A percentile compares a stretch with the other conserved stretches of the same genome.
phyloP scores from a whole-genome alignment of 345 rosid species.

The Acer negundo region DNA sequence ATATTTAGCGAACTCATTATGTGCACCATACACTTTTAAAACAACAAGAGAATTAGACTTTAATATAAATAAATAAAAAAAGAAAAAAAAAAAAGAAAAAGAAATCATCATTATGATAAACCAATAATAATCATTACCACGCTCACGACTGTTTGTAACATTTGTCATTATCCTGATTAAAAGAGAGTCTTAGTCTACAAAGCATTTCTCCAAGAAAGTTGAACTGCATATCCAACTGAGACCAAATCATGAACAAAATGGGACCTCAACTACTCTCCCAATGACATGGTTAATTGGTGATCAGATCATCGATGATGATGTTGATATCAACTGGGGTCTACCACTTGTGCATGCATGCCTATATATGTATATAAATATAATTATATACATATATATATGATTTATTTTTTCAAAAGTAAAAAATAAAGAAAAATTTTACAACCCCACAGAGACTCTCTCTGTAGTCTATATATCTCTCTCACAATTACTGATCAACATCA shows the following conservation, averaged over 20 bases:
- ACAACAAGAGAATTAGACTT: no score
- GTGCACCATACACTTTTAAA: no score
- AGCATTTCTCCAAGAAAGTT: slow-evolving; percentile 5
- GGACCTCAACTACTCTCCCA: slow-evolving; percentile 21
- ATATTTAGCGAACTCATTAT: no score
- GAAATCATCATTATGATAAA: neutral
- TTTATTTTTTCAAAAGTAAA: neutral
- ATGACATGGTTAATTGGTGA: neutral
- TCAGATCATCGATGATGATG: slow-evolving; percentile 12
- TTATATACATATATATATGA: neutral
- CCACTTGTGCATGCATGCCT: slow-evolving; percentile 35
- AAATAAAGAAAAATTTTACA: slow-evolving; percentile 1
- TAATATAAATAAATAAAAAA: no score
- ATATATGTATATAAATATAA: neutral
- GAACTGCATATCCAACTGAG: slow-evolving; percentile 15
- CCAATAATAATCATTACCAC: neutral
- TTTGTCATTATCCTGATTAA: neutral
- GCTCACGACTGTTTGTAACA: neutral
- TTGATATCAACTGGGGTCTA: slow-evolving; percentile 24
- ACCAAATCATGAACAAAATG: slow-evolving; percentile 31
- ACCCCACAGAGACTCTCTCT: slow-evolving; percentile 3
- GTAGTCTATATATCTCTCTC: neutral
- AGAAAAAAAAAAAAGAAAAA: no score
- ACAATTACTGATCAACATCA: slow-evolving; percentile 18
- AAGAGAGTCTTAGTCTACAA: neutral